Evolutionary conservation across 2,329 filamentous ascomycete species (phyloP).

Genomic region (Colletotrichum sp.): DNA sequence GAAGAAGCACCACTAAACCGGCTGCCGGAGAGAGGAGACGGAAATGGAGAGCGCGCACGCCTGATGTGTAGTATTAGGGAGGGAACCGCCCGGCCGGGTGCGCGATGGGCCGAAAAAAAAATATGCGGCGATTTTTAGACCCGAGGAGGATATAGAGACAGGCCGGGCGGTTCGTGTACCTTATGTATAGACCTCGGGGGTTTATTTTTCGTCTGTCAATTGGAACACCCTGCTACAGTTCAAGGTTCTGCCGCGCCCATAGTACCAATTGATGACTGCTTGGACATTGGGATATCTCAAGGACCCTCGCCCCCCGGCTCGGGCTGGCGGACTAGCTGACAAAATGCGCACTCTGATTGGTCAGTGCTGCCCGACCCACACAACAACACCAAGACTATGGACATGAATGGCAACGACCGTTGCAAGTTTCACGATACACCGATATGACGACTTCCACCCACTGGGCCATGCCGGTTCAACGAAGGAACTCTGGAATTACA

Average conservation of each 20-base stretch:
- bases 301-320: neutral
- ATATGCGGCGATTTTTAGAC: constrained; percentile 6
- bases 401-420: neutral
- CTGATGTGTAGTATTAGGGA: constrained; percentile 20
- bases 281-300: neutral
- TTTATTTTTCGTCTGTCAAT: constrained; percentile 20
- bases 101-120: neutral
- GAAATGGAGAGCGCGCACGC: constrained; percentile 1
- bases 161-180: constrained; percentile 20
- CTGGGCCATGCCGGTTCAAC: neutral
- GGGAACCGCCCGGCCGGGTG: constrained; percentile 15
- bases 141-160: neutral
- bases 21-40: neutral
- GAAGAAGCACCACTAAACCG: constrained; percentile 47
- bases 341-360: constrained; percentile 18
- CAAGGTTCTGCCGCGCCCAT: constrained; percentile 4
- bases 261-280: constrained; percentile 13
- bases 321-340: constrained; percentile 14
- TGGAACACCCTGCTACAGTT: constrained; percentile 18
- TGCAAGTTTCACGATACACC: neutral
- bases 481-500: neutral
- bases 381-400: neutral
- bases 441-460: neutral
- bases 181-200: constrained; percentile 25
- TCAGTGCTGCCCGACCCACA: neutral